Percentiles rank a stretch among this genome's conserved stretches.
Conservation (phyloP, 495 filamentous ascomycete genomes). For the Immersiella caudata region DNA sequence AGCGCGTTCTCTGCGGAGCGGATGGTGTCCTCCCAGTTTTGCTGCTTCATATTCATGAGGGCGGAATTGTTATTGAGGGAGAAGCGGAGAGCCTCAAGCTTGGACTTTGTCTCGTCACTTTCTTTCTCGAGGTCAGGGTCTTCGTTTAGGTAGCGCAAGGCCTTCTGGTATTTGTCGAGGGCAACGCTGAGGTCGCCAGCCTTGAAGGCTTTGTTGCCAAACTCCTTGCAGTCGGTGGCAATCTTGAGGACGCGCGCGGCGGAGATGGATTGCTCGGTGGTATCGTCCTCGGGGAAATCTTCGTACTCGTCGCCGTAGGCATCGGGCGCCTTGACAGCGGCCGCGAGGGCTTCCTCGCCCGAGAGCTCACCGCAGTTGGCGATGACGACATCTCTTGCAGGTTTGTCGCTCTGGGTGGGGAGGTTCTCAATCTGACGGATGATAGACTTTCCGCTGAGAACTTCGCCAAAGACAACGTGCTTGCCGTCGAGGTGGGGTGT, state of each 20-base stretch:
- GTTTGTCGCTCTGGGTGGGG: conserved; percentile 81
- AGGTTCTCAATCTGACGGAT: conserved; percentile 90
- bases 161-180: conserved; percentile 96
- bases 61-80: conserved; percentile 48
- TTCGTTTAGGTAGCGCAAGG: conserved; percentile 90
- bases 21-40: conserved; percentile 67
- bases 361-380: conserved; percentile 83
- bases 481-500: conserved; percentile 95
- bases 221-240: conserved; percentile 84
- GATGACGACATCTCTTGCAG: conserved; percentile 70
- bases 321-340: conserved; percentile 68
- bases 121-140: conserved; percentile 75
- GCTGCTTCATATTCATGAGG: conserved; percentile 74
- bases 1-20: conserved; percentile 74
- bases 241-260: conserved; percentile 73
- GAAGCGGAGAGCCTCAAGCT: conserved; percentile 64
- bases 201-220: conserved; percentile 93
- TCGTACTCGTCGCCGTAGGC: conserved; percentile 89
- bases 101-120: conserved; percentile 62
- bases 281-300: conserved; percentile 87
- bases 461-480: conserved; percentile 98
- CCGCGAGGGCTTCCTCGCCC: conserved; percentile 64
- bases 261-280: conserved; percentile 52
- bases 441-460: conserved; percentile 87
- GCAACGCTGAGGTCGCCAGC: conserved; percentile 66